A percentile compares a stretch with the other conserved stretches of the same genome.
Evolutionary conservation across 345 rosid species (phyloP).

Genomic region (Bruguiera gymnorhiza): DNA sequence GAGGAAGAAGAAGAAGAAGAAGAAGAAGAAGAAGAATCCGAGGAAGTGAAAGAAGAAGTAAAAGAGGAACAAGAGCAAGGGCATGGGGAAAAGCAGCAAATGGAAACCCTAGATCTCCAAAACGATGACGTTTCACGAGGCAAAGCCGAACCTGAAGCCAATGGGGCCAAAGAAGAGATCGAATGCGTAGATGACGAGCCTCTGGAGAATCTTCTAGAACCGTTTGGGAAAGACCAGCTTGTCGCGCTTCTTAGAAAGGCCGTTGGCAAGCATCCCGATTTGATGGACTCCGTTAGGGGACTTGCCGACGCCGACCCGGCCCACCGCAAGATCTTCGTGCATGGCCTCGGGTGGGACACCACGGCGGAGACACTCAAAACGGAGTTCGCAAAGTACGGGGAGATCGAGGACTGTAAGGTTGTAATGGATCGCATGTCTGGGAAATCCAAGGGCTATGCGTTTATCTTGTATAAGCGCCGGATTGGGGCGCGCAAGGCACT

Average conservation of each 20-base stretch:
- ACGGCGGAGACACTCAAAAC: slow-evolving; percentile 52
- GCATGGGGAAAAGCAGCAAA: slow-evolving; percentile 26
- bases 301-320: slow-evolving; percentile 64
- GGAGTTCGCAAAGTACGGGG: slow-evolving; percentile 59
- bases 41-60: slow-evolving; percentile 1
- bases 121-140: slow-evolving; percentile 24
- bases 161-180: slow-evolving; percentile 6
- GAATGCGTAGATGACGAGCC: slow-evolving; percentile 56
- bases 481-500: slow-evolving; percentile 63
- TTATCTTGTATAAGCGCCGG: slow-evolving; percentile 58
- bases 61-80: slow-evolving; percentile 12
- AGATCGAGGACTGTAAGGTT: slow-evolving; percentile 76
- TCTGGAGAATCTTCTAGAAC: slow-evolving; percentile 59
- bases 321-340: slow-evolving; percentile 78
- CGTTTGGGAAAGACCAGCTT: slow-evolving; percentile 61
- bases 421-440: slow-evolving; percentile 67
- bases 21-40: slow-evolving; percentile 10
- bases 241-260: slow-evolving; percentile 46
- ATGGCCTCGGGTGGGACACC: slow-evolving; percentile 83
- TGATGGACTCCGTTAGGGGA: slow-evolving; percentile 37
- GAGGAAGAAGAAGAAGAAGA: slow-evolving; percentile 1
- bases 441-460: slow-evolving; percentile 81
- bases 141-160: slow-evolving; percentile 3
- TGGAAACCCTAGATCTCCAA: slow-evolving; percentile 23
- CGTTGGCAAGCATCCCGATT: slow-evolving; percentile 45